Conservation (phyloP, 345 rosid species). For the Turnera subulata region DNA sequence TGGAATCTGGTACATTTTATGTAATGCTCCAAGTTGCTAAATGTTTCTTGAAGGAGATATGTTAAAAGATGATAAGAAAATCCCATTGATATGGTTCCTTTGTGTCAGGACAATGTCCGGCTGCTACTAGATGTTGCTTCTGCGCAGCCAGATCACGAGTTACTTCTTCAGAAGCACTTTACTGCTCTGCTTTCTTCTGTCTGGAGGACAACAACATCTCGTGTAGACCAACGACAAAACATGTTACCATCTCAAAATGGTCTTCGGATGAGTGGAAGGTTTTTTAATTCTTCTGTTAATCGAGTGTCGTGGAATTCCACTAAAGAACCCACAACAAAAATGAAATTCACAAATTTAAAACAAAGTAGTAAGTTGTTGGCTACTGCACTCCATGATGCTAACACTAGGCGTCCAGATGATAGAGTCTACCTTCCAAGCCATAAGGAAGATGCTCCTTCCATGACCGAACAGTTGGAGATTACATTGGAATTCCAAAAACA, state of each 20-base stretch:
- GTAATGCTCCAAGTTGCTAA: too few relatives aligned
- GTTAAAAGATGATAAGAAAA: not conserved
- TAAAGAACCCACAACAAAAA: constrained; percentile 41
- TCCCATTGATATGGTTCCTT: constrained; percentile 12
- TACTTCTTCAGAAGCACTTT: constrained; percentile 90
- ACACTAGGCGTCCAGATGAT: constrained; percentile 32
- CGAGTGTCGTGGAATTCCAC: constrained; percentile 29
- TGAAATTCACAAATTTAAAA: constrained; percentile 47
- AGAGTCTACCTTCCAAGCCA: constrained; percentile 30
- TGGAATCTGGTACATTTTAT: too few relatives aligned
- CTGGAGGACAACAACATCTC: constrained; percentile 52
- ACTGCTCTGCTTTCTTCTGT: constrained; percentile 75
- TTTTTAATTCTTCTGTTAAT: constrained; percentile 36
- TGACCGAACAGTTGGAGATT: constrained; percentile 49
- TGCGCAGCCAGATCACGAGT: constrained; percentile 79
- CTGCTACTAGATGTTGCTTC: constrained; percentile 63
- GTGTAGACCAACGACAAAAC: constrained; percentile 24
- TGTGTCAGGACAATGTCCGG: constrained; percentile 77
- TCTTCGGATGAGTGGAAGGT: constrained; percentile 45
- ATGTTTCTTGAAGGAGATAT: too few relatives aligned
- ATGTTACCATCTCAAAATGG: constrained; percentile 41
- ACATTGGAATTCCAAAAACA: constrained; percentile 65
- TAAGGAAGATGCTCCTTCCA: constrained; percentile 39
- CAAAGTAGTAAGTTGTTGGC: constrained; percentile 53
- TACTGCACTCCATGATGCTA: constrained; percentile 67